Conservation (phyloP, 176 grass and related monocot species). For the Eragrostis curvula region DNA sequence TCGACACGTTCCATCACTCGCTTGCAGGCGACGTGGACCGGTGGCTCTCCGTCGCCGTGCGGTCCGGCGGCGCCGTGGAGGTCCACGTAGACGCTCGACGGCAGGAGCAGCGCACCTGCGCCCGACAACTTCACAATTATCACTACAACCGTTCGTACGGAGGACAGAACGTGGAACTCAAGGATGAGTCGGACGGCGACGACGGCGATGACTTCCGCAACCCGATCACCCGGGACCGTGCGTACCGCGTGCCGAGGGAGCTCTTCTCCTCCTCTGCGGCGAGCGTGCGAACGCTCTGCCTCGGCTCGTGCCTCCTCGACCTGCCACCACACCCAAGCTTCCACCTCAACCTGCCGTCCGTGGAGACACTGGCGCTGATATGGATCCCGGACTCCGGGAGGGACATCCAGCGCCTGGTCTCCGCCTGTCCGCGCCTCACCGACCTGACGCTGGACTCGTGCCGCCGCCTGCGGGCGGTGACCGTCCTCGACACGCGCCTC, state of each 20-base stretch:
- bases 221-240: not conserved
- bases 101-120: not conserved
- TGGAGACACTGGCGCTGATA: not conserved
- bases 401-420: not conserved
- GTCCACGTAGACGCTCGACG: not conserved
- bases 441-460: slow-evolving; percentile 13
- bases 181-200: not conserved
- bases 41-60: not conserved
- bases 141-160: not conserved
- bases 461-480: not conserved
- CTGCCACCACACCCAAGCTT: not conserved
- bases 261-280: not conserved
- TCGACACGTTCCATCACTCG: not conserved
- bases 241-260: not conserved
- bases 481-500: not conserved
- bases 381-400: not conserved
- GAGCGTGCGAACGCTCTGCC: not conserved
- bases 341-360: not conserved
- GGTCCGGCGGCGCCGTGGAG: not conserved
- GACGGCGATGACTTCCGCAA: not conserved
- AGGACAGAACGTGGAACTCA: not conserved
- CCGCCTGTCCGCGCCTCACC: not conserved
- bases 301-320: slow-evolving; percentile 16
- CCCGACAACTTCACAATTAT: not conserved
- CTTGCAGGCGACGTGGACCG: not conserved